These are phyloP conservation scores for Gentiana dahurica DNA, from an alignment of 257 asterid genomes.

Conservation along the genomic window DNA sequence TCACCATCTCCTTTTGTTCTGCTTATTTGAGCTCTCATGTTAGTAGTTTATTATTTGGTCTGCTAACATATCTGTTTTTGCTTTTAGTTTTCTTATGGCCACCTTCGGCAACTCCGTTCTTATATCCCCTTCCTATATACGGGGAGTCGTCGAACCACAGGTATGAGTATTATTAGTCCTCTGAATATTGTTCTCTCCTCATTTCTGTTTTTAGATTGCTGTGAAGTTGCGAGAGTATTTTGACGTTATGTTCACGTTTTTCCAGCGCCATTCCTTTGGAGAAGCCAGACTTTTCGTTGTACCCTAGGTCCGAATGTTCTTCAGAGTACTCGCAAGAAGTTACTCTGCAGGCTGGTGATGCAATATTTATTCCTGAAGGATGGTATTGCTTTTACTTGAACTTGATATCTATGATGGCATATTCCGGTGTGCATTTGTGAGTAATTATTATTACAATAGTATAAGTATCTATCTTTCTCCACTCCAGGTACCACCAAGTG, in stretches of 20 bases:
- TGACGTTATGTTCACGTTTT: conserved; percentile 12
- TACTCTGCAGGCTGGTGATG: conserved; percentile 85
- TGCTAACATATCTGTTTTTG: not conserved
- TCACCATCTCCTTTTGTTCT: not conserved
- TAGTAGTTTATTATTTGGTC: too few species aligned
- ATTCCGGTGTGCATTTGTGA: not conserved
- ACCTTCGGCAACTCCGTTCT: conserved; percentile 68
- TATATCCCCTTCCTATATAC: conserved; percentile 77
- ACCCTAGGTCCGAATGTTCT: conserved; percentile 60
- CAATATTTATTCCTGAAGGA: conserved; percentile 95
- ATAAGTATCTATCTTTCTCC: conserved; percentile 12
- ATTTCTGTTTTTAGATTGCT: not conserved
- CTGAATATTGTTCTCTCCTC: not conserved
- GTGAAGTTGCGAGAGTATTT: too few species aligned
- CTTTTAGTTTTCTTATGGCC: conserved; percentile 87
- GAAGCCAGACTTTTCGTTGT: conserved; percentile 36
- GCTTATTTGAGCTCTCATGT: too few species aligned
- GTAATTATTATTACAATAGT: not conserved
- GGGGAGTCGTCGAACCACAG: conserved; percentile 98
- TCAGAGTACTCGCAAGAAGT: conserved; percentile 61
- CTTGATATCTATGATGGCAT: not conserved
- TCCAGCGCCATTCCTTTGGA: conserved; percentile 63
- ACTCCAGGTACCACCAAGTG: conserved; percentile 91
- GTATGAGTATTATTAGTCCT: conserved; percentile 24
- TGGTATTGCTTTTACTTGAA: conserved; percentile 30